phyloP scores from a whole-genome alignment of 2,329 filamentous ascomycete genomes.

The Trichoderma endophyticum region DNA sequence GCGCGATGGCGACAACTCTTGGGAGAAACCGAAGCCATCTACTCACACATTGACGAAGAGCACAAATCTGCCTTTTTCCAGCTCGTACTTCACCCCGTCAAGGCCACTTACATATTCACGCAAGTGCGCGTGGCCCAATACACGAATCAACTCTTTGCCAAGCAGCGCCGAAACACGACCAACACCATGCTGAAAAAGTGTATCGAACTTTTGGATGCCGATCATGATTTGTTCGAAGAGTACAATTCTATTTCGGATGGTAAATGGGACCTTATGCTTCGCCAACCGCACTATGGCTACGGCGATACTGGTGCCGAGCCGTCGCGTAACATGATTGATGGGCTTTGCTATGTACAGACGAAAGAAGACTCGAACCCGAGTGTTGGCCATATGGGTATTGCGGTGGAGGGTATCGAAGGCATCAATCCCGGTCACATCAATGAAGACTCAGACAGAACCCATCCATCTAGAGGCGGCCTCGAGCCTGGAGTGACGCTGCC shows the following conservation, averaged over 20 bases:
- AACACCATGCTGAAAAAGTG: slow-evolving; percentile 48
- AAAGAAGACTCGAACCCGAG: slow-evolving; percentile 48
- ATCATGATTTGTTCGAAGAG: slow-evolving; percentile 48
- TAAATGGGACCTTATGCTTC: slow-evolving; percentile 56
- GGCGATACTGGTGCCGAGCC: slow-evolving; percentile 30
- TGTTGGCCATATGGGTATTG: slow-evolving; percentile 36
- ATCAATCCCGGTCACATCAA: slow-evolving; percentile 39
- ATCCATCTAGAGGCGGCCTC: slow-evolving; percentile 38
- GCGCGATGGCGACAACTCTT: slow-evolving; percentile 50
- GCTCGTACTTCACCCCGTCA: slow-evolving; percentile 58
- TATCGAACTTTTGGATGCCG: slow-evolving; percentile 49
- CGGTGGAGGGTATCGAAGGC: slow-evolving; percentile 33
- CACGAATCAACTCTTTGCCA: slow-evolving; percentile 52
- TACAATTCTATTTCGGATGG: slow-evolving; percentile 51
- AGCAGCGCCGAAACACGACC: slow-evolving; percentile 54
- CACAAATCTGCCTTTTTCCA: slow-evolving; percentile 57
- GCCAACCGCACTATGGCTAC: slow-evolving; percentile 49
- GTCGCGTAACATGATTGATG: slow-evolving; percentile 52
- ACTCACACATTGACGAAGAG: slow-evolving; percentile 40
- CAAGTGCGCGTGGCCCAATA: slow-evolving; percentile 45
- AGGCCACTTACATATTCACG: slow-evolving; percentile 54
- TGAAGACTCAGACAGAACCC: slow-evolving; percentile 53
- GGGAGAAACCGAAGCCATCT: slow-evolving; percentile 43
- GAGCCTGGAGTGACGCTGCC: slow-evolving; percentile 31
- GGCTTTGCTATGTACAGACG: slow-evolving; percentile 52